Conservation (phyloP, 768 basidiomycete species). For the Hericium alpestre region DNA sequence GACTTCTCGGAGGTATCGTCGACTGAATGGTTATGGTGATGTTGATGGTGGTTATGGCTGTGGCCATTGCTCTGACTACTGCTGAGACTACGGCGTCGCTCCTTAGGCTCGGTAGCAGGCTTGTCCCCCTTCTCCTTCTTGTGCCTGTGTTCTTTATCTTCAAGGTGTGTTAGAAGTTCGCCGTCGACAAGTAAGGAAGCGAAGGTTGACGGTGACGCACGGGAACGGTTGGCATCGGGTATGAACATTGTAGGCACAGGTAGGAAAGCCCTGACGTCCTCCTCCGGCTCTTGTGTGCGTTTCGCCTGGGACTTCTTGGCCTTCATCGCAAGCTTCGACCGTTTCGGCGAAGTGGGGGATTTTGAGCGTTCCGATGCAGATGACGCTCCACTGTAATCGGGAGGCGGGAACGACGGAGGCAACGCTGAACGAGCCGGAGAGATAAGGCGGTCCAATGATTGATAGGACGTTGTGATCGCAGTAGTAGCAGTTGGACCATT, state of each 20-base stretch:
- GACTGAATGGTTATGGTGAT: background rate
- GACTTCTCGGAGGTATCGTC: slow-evolving; percentile 3
- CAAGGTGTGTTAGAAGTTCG: slow-evolving; percentile 9
- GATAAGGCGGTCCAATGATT: slow-evolving; percentile 54
- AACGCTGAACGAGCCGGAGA: slow-evolving; percentile 14
- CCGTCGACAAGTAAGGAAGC: slow-evolving; percentile 23
- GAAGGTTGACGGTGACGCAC: slow-evolving; percentile 68
- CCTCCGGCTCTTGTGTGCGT: slow-evolving; percentile 23
- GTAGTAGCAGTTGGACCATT: slow-evolving; percentile 77
- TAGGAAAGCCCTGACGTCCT: slow-evolving; percentile 27
- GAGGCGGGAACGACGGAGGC: slow-evolving; percentile 16
- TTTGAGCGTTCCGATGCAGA: slow-evolving; percentile 9
- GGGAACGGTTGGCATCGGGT: slow-evolving; percentile 38
- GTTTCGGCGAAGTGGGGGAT: slow-evolving; percentile 25
- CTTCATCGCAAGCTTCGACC: slow-evolving; percentile 72
- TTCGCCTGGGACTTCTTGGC: slow-evolving; percentile 48
- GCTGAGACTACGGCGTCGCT: background rate
- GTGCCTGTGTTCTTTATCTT: slow-evolving; percentile 12
- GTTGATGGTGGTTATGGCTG: background rate
- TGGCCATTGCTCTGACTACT: slow-evolving; percentile 1
- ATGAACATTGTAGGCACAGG: slow-evolving; percentile 50
- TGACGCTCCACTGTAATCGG: slow-evolving; percentile 2
- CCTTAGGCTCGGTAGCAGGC: background rate
- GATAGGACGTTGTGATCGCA: slow-evolving; percentile 75
- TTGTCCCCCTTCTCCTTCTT: slow-evolving; percentile 9